Base-by-base conservation (phyloP, 2,329 filamentous ascomycete genomes). In the Aspergillus viridinutans region DNA sequence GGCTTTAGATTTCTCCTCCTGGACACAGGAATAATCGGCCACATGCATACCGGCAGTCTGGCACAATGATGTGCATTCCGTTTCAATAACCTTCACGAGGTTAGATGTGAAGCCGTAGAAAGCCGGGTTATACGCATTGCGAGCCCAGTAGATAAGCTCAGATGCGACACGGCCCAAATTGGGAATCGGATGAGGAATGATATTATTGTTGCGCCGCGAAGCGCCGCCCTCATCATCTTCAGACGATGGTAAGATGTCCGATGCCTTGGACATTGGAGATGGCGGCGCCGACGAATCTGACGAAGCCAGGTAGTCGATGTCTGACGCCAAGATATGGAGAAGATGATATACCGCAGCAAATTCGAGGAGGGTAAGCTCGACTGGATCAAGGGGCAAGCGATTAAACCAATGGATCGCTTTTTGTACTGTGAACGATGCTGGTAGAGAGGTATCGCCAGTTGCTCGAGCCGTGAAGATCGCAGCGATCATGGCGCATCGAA, bases 401-500 rank as follows among this genome's bases (percentile, higher is more conserved):
- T 75, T 76, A 59, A 77, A 77, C 69, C 74, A 73, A n/a, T 66
- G 65, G 35, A 74, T 71, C 12, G 75, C 75, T 53, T 71, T 75
- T n/a, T 74, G 67, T 28, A 73, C 66, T 2, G 73, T 76, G 49
- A 77, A 70, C 2, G 68, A 69, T 9, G 70, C 61, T 0, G 74
- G 74, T 1, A 74, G 59, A 25, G 69, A 67, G 0, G 59, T 64
- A 38, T 72, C 69, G 10, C 60, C 70, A 3, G 64, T 67, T 7
- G 68, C 58, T 67, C 76, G 67, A 5, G 70, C 70, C 3, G 76
- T 75, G 48, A 80, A 69, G 9, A 85, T 78, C 3, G 79, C 76
- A 1, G 83, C 78, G 56, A 84, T 82, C 71, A 85, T 85, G 10
- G 83, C 83, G 47, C 85, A 78, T 6, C 82, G 83, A 42, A 86